Percentiles rank a stretch among this genome's conserved stretches.
Evolutionary conservation across 1,139 yeast species (phyloP).

Genomic region (Suhomyces chickasaworum): DNA sequence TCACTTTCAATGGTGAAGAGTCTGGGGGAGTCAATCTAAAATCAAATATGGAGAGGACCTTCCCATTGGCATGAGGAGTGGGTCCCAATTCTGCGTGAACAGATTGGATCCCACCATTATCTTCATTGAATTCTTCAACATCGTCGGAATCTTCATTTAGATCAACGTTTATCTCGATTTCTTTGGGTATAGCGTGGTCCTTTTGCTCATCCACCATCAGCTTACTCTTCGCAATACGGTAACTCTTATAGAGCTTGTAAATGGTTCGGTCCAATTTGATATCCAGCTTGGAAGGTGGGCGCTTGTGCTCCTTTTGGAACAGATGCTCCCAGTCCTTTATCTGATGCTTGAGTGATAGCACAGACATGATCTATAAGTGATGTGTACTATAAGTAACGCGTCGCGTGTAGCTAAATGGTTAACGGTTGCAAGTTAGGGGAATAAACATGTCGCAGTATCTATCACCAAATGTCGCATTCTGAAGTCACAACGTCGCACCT

Average conservation of each 20-base stretch:
- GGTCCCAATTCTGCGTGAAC: constrained; percentile 58
- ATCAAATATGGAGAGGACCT: constrained; percentile 68
- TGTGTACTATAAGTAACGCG: no score
- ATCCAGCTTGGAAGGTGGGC: constrained; percentile 57
- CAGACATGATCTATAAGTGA: constrained; percentile 6
- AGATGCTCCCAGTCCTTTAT: constrained; percentile 67
- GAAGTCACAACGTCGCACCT: no score
- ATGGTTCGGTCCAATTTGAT: constrained; percentile 51
- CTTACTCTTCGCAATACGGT: constrained; percentile 31
- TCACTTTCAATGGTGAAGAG: constrained; percentile 41
- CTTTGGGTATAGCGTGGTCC: neutral
- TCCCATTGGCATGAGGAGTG: constrained; percentile 74
- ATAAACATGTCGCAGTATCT: no score
- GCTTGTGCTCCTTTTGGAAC: constrained; percentile 44
- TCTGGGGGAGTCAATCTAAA: constrained; percentile 49
- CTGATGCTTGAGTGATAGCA: constrained; percentile 35
- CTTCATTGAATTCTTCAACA: constrained; percentile 11
- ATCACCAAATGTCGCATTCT: no score
- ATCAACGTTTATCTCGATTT: constrained; percentile 6
- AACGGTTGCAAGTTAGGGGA: no score
- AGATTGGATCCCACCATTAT: neutral
- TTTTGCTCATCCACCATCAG: constrained; percentile 1
- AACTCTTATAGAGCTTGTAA: constrained; percentile 46
- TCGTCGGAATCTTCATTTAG: constrained; percentile 13
- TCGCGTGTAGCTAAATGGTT: no score